phyloP scores from a whole-genome alignment of 2,329 filamentous ascomycete genomes.

The Beauveria sp. region DNA sequence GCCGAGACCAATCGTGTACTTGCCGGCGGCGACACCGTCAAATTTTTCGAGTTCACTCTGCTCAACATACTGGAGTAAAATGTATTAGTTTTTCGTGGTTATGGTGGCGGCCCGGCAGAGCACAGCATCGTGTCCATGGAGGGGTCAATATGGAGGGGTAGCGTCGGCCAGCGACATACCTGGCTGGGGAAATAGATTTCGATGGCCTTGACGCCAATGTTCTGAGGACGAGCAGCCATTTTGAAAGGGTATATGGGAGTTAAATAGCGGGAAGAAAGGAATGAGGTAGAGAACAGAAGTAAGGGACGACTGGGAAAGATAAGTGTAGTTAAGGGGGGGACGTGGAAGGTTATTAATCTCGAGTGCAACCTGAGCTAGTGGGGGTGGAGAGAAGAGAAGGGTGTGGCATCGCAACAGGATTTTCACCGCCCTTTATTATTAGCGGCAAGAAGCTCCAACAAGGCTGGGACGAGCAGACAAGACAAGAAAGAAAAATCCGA shows the following conservation, averaged over 20 bases:
- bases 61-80: conserved; percentile 63
- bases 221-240: conserved; percentile 73
- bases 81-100: conserved; percentile 17
- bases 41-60: conserved; percentile 78
- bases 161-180: conserved; percentile 41
- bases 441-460: background rate
- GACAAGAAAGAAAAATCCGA: conserved; percentile 1
- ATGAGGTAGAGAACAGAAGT: conserved; percentile 1
- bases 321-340: conserved; percentile 9
- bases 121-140: conserved; percentile 12
- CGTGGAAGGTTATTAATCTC: conserved; percentile 8
- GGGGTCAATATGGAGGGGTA: conserved; percentile 9
- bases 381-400: background rate
- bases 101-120: conserved; percentile 11
- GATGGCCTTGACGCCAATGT: conserved; percentile 89
- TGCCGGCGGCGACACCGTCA: conserved; percentile 73
- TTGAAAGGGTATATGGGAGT: conserved; percentile 18
- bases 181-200: conserved; percentile 83
- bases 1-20: conserved; percentile 86
- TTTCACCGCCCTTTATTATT: conserved; percentile 13
- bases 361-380: conserved; percentile 7
- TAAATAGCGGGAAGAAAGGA: background rate
- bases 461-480: background rate
- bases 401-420: conserved; percentile 7
- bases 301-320: conserved; percentile 3